These are phyloP conservation scores for Aureobasidium mangrovei DNA, from an alignment of 2,329 filamentous ascomycete species.

Conservation along the genomic window DNA sequence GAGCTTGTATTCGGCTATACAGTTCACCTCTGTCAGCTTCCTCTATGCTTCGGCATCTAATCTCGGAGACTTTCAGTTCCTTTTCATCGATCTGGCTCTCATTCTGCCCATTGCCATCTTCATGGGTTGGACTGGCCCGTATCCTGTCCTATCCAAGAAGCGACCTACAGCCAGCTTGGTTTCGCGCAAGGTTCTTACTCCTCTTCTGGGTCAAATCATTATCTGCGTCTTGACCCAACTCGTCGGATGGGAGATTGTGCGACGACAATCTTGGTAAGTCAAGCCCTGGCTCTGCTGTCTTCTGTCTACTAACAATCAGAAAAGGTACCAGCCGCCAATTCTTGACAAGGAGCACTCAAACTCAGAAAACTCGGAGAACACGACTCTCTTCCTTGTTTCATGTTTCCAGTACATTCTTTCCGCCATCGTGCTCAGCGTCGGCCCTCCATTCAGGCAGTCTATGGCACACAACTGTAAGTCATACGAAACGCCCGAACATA, in stretches of 20 bases:
- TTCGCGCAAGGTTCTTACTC: constrained; percentile 81
- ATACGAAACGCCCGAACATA: neutral
- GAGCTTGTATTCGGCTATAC: constrained; percentile 98
- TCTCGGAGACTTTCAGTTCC: constrained; percentile 93
- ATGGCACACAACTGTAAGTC: constrained; percentile 69
- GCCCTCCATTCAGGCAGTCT: constrained; percentile 75
- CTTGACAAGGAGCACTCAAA: constrained; percentile 72
- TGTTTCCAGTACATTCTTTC: constrained; percentile 94
- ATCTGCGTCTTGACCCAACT: constrained; percentile 73
- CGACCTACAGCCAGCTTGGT: constrained; percentile 87
- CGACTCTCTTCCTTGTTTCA: constrained; percentile 76
- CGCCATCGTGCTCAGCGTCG: constrained; percentile 83
- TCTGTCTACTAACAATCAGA: neutral
- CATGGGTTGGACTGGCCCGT: constrained; percentile 95
- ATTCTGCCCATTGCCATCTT: constrained; percentile 96
- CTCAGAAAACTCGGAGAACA: constrained; percentile 88
- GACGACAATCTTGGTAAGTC: constrained; percentile 65
- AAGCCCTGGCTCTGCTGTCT: neutral
- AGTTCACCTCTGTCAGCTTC: constrained; percentile 95
- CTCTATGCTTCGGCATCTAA: constrained; percentile 91
- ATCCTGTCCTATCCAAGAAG: constrained; percentile 67
- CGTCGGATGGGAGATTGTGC: constrained; percentile 63
- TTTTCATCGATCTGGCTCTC: constrained; percentile 87
- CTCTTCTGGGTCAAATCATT: constrained; percentile 77
- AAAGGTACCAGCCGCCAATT: constrained; percentile 68